Percentiles rank a stretch among this genome's conserved stretches.
phyloP scores from a whole-genome alignment of 2,329 filamentous ascomycete genomes.

The Ophiostoma piceae region DNA sequence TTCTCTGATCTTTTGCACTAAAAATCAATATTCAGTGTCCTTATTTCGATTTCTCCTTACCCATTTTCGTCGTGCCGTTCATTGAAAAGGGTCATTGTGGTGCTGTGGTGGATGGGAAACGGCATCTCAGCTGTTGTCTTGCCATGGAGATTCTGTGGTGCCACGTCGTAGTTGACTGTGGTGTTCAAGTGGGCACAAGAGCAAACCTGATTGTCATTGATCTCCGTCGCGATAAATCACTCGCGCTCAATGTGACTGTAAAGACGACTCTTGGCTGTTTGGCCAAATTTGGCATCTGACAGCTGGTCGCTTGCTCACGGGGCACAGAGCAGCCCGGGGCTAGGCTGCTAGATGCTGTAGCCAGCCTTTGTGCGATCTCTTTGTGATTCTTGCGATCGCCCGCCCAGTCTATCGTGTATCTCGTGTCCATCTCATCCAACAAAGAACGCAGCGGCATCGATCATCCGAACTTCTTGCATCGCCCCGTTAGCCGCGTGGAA shows the following conservation, averaged over 20 bases:
- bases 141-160: background rate
- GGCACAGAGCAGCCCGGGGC: no score
- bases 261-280: no score
- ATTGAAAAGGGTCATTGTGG: background rate
- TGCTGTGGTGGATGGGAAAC: no score
- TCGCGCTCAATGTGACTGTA: no score
- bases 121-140: background rate
- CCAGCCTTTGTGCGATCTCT: background rate
- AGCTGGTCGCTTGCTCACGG: background rate
- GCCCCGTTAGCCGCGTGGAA: background rate
- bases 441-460: background rate
- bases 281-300: background rate
- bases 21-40: conserved; percentile 7
- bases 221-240: no score
- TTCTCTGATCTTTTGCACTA: background rate
- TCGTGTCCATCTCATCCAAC: background rate
- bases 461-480: background rate
- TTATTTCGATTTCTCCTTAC: background rate
- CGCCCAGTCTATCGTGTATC: background rate
- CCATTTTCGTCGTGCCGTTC: background rate
- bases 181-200: background rate
- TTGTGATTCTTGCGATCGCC: background rate
- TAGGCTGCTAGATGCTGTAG: background rate
- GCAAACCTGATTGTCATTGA: no score
- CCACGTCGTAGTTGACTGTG: background rate